Percentiles rank a stretch among this genome's conserved stretches.
Evolutionary conservation across 106 monocot genomes (phyloP).

Genomic region (Cymbidium sinense): DNA sequence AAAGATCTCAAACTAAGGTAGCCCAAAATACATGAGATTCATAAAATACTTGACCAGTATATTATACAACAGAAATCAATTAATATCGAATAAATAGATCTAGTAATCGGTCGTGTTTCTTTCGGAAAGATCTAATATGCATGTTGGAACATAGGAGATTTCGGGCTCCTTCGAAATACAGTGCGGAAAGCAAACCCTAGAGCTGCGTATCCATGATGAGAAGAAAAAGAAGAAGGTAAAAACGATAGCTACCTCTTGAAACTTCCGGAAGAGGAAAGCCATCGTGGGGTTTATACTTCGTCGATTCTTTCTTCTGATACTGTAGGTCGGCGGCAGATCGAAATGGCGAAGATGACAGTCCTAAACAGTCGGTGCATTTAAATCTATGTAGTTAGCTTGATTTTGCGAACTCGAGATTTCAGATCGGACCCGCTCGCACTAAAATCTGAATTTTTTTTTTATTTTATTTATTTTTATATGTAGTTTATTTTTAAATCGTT

Average conservation of each 20-base stretch:
- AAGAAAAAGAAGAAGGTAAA: background rate
- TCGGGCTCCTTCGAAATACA: no score
- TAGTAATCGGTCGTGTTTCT: background rate
- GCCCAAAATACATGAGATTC: background rate
- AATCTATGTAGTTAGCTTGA: no score
- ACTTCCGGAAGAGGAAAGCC: slow-evolving; percentile 6
- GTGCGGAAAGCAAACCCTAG: background rate
- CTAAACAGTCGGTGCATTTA: no score
- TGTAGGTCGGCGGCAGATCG: background rate
- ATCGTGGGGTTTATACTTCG: background rate
- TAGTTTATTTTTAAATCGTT: no score
- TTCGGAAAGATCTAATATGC: background rate
- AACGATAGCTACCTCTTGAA: slow-evolving; percentile 2
- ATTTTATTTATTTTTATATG: no score
- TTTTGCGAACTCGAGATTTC: no score
- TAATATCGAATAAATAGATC: background rate
- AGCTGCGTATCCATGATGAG: background rate
- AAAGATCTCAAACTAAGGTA: background rate
- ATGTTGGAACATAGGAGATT: background rate
- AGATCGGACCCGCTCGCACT: no score
- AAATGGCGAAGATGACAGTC: background rate
- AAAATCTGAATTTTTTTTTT: no score
- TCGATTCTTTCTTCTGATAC: background rate
- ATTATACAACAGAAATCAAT: background rate
- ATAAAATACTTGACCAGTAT: background rate